Evolutionary conservation across 2,329 filamentous ascomycete genomes (phyloP), one percentile per base, ranked within the genome.

Genomic region (Dendrostoma leiphaemia): DNA sequence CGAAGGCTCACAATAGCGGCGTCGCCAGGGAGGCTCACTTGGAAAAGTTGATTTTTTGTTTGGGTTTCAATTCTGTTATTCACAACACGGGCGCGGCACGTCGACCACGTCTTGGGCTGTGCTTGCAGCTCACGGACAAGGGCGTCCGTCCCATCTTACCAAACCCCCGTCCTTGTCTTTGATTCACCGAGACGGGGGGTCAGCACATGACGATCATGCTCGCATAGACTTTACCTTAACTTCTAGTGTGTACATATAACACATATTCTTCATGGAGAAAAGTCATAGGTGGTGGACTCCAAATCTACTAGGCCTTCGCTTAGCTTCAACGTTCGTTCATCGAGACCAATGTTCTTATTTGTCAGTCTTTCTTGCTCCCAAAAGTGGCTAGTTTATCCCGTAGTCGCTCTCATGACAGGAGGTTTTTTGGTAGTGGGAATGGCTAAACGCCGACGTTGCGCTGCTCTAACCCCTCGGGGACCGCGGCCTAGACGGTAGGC

Each of bases 221-320:
- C 51, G 54, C 54, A 57, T 57, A 57, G 54, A 44, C 46, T 35
- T n/a, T 15, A 23, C n/a, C 38, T 47, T 40, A 57, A 54, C n/a
- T 57, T 57, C 54, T 57, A 54, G 24, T 57, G 54, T 57, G 53
- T 54, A 57, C 21, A 57, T 40, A 48, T 57, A 49, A 46, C 23
- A 53, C 15, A 46, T 51, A 51, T 41, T 32, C 8, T 8, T 34
- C 8, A 49, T 37, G 31, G 32, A 37, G 24, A 29, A 35, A 46
- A 40, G n/a, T 24, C 13, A 15, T 15, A 24, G 9, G 17, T 21
- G n/a, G 50, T 37, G 49, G 12, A 24, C 31, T 23, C 23, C 21
- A 37, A 10, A 23, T 13, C 34, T 9, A 35, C 19, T 34, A 3
- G 15, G 29, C 31, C 45, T 28, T 13, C 5, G 8, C 37, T 32